Evolutionary conservation across 805 yeast species (phyloP), one percentile per base, ranked within the genome.

Genomic region (Candida parachauliodes): DNA sequence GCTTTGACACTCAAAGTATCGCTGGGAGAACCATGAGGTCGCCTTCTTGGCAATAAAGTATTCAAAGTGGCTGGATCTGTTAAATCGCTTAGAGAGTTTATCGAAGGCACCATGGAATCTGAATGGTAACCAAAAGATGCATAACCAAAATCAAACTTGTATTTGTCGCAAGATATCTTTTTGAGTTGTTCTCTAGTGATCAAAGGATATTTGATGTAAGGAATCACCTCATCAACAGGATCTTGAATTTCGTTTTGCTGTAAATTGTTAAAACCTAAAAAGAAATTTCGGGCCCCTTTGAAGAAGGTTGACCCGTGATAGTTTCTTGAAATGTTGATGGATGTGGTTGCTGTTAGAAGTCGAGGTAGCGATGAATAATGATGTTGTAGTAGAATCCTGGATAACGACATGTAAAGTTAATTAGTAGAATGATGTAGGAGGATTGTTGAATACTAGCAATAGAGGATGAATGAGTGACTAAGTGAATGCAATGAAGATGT

Each of bases 1-100:
- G 74, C 74, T 43, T 70, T 70, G 32, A 75, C 65, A 6, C 76
- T 68, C 3, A 74, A 51, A 0, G 81, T 75, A 45, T 74, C 79
- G 10, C 60, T 62, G 0, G 77, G 77, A 16, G 75, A 70, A 3
- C 79, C 78, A 30, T 68, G 70, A 0, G 77, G 72, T 38, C 79
- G 49, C 51, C 79, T 57, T 43, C 70, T 59, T 2, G 79, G 80
- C 18, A 67, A 51, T 30, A 75, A 57, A 12, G 72, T 46, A 21
- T 72, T 66, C 25, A 72, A 53, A 37, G 61, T 68, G 0, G 77
- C 54, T 0, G 74, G 69, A 37, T 72, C 79, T 16, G 75, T 67
- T 41, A 75, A 55, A 43, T 75, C 81, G 40, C 75, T 64, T 18
- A 75, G 50, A 2, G 79, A 73, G 40, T 64, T 70, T 23, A 75